Conservation (phyloP, 352 stramenopile species). For the Pythium folliculosum region DNA sequence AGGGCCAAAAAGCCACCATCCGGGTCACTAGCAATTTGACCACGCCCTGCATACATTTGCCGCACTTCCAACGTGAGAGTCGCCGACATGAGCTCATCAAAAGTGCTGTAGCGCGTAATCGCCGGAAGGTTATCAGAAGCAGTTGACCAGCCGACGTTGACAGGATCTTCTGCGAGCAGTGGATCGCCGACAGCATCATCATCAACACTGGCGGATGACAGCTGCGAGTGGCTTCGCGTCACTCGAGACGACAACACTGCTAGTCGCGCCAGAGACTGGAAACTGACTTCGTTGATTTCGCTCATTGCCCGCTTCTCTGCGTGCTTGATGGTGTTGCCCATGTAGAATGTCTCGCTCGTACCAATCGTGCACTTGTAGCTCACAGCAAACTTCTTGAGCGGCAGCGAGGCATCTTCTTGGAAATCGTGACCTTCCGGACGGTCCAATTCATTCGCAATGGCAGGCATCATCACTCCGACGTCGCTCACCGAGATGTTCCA, state of each 20-base stretch:
- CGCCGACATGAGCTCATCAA: conserved; percentile 90
- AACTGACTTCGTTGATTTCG: conserved; percentile 86
- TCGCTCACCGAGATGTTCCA: conserved; percentile 90
- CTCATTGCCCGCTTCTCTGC: conserved; percentile 72
- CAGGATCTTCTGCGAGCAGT: conserved; percentile 74
- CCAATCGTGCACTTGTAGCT: conserved; percentile 91
- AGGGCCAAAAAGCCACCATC: conserved; percentile 81
- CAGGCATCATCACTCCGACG: conserved; percentile 88
- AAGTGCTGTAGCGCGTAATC: conserved; percentile 88
- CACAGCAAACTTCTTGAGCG: conserved; percentile 87
- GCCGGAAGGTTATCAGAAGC: conserved; percentile 68
- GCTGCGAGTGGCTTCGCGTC: conserved; percentile 63
- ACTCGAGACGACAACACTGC: conserved; percentile 83
- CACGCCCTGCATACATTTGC: conserved; percentile 75
- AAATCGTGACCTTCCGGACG: conserved; percentile 88
- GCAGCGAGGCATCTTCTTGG: conserved; percentile 86
- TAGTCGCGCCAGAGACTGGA: conserved; percentile 81
- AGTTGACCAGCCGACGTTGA: conserved; percentile 71
- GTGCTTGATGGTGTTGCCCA: conserved; percentile 84
- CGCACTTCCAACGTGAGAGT: conserved; percentile 87
- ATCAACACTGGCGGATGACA: conserved; percentile 36
- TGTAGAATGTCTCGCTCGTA: conserved; percentile 86
- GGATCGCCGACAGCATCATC: conserved; percentile 55
- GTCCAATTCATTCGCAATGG: conserved; percentile 87
- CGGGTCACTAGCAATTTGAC: conserved; percentile 84